phyloP scores from a whole-genome alignment of 2,329 filamentous ascomycete genomes.

The Pseudohalonectria lignicola region DNA sequence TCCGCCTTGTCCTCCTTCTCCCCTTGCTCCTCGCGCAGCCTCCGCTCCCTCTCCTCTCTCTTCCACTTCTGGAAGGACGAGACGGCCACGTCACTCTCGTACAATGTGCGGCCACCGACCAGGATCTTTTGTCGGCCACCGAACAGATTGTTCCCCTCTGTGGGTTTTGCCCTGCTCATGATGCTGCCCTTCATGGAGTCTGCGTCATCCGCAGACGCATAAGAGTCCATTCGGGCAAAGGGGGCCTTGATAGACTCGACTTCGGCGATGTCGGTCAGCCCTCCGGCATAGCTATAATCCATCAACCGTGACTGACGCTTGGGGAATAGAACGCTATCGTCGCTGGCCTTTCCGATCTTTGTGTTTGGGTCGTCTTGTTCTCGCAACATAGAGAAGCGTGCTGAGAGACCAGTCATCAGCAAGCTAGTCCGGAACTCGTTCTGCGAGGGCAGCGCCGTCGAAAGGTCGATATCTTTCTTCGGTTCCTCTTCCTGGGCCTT shows the following conservation, averaged over 20 bases:
- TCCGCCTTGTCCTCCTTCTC: slow-evolving; percentile 23
- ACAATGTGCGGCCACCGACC: slow-evolving; percentile 50
- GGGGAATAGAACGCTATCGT: slow-evolving; percentile 82
- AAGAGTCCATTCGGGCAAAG: slow-evolving; percentile 53
- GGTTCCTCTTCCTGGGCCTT: slow-evolving; percentile 43
- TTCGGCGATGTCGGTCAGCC: slow-evolving; percentile 78
- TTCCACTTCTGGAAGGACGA: slow-evolving; percentile 77
- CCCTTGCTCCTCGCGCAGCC: slow-evolving; percentile 23
- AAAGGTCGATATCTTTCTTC: slow-evolving; percentile 61
- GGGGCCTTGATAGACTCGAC: slow-evolving; percentile 67
- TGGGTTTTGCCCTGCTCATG: slow-evolving; percentile 74
- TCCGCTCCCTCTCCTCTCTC: slow-evolving; percentile 43
- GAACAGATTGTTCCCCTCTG: slow-evolving; percentile 86
- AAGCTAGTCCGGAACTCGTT: slow-evolving; percentile 94
- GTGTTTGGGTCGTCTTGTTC: slow-evolving; percentile 89
- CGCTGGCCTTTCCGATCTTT: slow-evolving; percentile 84
- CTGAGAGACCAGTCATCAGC: slow-evolving; percentile 88
- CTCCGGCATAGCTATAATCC: slow-evolving; percentile 52
- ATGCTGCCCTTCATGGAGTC: slow-evolving; percentile 56
- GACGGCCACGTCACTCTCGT: slow-evolving; percentile 75
- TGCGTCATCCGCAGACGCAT: slow-evolving; percentile 51
- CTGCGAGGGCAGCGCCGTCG: slow-evolving; percentile 61
- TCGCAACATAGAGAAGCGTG: slow-evolving; percentile 90
- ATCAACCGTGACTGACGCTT: slow-evolving; percentile 69
- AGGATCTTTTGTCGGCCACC: slow-evolving; percentile 84